A percentile compares a stretch with the other conserved stretches of the same genome.
Conservation (phyloP, 345 rosid species). For the Aquilaria yunnanensis region DNA sequence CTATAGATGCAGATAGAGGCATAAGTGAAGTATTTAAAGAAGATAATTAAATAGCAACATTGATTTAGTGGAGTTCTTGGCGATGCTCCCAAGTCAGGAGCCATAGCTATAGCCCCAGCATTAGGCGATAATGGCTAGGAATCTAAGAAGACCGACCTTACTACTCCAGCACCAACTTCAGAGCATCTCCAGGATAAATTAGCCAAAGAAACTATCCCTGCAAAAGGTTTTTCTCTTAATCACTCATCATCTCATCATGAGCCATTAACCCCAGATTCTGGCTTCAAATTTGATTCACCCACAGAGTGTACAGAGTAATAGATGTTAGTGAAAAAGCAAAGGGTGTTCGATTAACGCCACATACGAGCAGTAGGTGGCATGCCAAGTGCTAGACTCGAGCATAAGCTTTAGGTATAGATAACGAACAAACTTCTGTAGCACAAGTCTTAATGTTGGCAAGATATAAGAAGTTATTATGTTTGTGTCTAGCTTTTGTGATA, state of each 20-base stretch:
- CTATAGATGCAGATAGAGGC: slow-evolving; percentile 96
- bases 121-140: slow-evolving; percentile 44
- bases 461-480: no score
- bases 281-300: slow-evolving; percentile 51
- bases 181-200: slow-evolving; percentile 71
- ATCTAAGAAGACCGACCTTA: slow-evolving; percentile 66
- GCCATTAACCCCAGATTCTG: slow-evolving; percentile 88
- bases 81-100: slow-evolving; percentile 41
- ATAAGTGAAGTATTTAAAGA: slow-evolving; percentile 93
- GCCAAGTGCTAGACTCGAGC: slow-evolving; percentile 77
- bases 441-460: no score
- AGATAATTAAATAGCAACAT: slow-evolving; percentile 97
- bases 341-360: slow-evolving; percentile 32
- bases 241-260: slow-evolving; percentile 84
- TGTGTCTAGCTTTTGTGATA: no score
- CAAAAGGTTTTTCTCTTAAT: slow-evolving; percentile 74
- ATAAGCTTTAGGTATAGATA: slow-evolving; percentile 8
- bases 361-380: slow-evolving; percentile 46
- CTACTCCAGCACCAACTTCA: slow-evolving; percentile 83
- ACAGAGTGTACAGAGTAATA: slow-evolving; percentile 53
- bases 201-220: slow-evolving; percentile 50
- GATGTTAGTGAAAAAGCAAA: slow-evolving; percentile 65
- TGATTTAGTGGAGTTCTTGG: slow-evolving; percentile 66
- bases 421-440: no score
- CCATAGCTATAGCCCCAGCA: slow-evolving; percentile 29